Percentiles rank a stretch among this genome's conserved stretches.
phyloP scores from a whole-genome alignment of 139 green algal genomes.

The Eudorina sp. region DNA sequence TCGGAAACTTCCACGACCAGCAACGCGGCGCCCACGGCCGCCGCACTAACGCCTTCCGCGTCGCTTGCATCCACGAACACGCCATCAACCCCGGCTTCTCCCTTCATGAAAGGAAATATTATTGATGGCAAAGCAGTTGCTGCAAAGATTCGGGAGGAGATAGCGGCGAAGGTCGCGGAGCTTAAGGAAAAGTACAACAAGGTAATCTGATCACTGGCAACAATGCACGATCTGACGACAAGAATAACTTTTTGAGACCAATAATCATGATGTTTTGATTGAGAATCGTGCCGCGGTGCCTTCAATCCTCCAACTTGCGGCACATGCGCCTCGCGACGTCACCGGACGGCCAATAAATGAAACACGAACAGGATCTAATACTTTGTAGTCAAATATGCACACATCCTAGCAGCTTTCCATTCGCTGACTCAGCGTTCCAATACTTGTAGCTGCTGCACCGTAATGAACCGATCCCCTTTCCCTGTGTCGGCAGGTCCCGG shows the following conservation, averaged over 20 bases:
- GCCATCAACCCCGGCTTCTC: neutral
- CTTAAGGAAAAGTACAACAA: conserved; percentile 71
- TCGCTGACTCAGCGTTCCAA: no score
- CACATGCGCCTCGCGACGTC: no score
- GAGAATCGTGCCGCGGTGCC: no score
- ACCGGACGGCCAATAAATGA: no score
- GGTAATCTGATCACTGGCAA: conserved; percentile 56
- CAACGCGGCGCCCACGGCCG: neutral
- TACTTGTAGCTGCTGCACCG: no score
- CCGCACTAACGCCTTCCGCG: neutral
- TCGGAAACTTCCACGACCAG: neutral
- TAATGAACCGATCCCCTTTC: no score
- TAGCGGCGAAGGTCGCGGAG: conserved; percentile 72
- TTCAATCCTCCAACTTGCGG: no score
- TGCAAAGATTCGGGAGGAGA: conserved; percentile 81
- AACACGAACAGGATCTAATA: no score
- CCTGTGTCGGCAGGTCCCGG: conserved; percentile 77
- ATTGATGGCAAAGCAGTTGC: conserved; percentile 93
- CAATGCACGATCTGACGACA: neutral
- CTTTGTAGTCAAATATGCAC: no score
- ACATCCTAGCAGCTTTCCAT: no score
- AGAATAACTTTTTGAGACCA: no score
- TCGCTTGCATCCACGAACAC: neutral
- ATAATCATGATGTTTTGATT: neutral
- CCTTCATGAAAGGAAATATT: conserved; percentile 67